A percentile compares a stretch with the other conserved stretches of the same genome.
Conservation (phyloP, 305 asterid genomes). For the Plantago coronopus region DNA sequence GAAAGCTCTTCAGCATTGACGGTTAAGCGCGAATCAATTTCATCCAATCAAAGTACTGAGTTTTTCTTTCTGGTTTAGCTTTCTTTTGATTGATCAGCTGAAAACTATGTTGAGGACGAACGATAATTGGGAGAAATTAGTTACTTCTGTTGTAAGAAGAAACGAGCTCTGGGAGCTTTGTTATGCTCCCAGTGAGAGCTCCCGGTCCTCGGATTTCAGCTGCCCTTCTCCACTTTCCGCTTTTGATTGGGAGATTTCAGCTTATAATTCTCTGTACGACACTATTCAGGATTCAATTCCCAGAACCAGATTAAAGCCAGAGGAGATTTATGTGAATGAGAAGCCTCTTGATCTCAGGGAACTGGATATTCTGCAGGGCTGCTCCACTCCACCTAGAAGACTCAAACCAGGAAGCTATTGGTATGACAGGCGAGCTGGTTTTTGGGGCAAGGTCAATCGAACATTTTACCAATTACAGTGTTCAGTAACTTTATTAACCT, state of each 20-base stretch:
- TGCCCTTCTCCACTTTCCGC: background rate
- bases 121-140: constrained; percentile 4
- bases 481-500: too few species aligned
- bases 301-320: background rate
- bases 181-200: background rate
- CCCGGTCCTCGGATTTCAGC: background rate
- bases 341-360: background rate
- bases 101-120: background rate
- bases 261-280: background rate
- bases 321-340: background rate
- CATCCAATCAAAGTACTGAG: too few species aligned
- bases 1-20: too few species aligned
- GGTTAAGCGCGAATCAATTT: too few species aligned
- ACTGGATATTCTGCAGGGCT: background rate
- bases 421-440: constrained; percentile 6
- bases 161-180: background rate
- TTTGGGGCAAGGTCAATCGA: background rate
- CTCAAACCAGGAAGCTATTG: background rate
- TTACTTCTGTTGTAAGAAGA: background rate
- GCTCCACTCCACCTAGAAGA: background rate
- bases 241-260: background rate
- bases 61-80: too few species aligned
- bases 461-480: too few species aligned
- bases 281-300: background rate
- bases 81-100: too few species aligned